Base-by-base conservation (phyloP, 2,329 filamentous ascomycete species). In the Colletotrichum eremochloae region DNA sequence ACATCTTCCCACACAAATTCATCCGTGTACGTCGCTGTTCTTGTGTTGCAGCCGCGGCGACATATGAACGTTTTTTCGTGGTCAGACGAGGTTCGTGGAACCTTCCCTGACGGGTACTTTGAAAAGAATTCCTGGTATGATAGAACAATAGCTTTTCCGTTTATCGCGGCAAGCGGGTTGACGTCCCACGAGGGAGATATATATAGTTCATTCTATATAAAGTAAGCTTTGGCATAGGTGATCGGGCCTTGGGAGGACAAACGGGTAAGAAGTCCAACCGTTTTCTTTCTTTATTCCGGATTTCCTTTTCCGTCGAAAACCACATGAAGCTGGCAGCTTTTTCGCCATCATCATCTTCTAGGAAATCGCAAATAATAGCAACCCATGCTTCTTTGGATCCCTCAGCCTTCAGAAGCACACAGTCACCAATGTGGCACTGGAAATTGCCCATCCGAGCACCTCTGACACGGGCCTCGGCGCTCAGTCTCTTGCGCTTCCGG, bases 1-100 rank as follows among this genome's bases (percentile, higher is more conserved):
- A 97, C 83, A 55, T 97, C 90, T 79, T 98, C 95, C 96, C 96
- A 99, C 1, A 89, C 81, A 75, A 99, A 97, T 77, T 98, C 95
- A 18, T 96, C 91, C 0, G 96, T 98, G 80, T 98, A 99, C 31
- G 91, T 95, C 29, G 94, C 93, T 33, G 95, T 97, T 71, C 95
- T 87, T 15, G 94, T 93, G 79, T 97, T 97, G 78, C 95, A 97
- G 31, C 94, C 96, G 80, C 96, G 88, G 63, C 95, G 91, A 79
- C 96, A 98, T 61, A 98, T 84, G 78, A 98, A 98, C 24, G 93
- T 91, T 82, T 97, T 98, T 75, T 94, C 94, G 79, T 90, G 91
- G 76, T 95, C 93, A 64, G 89, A 89, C 2, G 93, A 91, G 60
- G 87, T 90, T 72, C 92, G 91, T 2, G 94, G 91, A 3, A 97